These are phyloP conservation scores for Trichoderma atroviride DNA, from an alignment of 2,329 filamentous ascomycete genomes.

Conservation along the genomic window DNA sequence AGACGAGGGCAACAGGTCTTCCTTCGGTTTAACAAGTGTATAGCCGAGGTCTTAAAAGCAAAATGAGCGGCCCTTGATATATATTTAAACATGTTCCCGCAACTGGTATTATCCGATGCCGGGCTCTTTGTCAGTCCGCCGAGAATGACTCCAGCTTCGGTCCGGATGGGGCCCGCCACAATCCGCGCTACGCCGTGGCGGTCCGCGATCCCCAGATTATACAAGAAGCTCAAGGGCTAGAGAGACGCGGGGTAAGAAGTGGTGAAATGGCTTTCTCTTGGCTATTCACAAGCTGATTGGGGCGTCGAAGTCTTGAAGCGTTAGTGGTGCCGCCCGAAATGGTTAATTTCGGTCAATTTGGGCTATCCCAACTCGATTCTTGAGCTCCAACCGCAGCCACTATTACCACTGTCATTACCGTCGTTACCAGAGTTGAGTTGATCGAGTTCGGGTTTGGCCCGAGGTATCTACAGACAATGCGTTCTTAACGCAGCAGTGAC, in stretches of 20 bases:
- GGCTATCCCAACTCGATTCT: neutral
- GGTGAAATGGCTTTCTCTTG: neutral
- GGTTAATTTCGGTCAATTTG: conserved; percentile 15
- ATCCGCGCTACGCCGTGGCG: conserved; percentile 7
- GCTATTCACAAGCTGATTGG: neutral
- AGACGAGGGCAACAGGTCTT: neutral
- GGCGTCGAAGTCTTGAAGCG: neutral
- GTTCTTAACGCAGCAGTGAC: no score
- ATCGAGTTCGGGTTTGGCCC: neutral
- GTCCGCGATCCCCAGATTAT: conserved; percentile 23
- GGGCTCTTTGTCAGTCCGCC: neutral
- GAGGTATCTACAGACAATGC: no score
- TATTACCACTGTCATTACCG: neutral
- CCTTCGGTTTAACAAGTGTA: conserved; percentile 6
- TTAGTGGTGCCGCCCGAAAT: neutral
- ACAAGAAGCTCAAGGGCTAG: conserved; percentile 4
- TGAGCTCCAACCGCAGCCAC: neutral
- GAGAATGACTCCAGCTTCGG: conserved; percentile 4
- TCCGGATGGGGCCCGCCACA: conserved; percentile 9
- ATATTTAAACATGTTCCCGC: neutral
- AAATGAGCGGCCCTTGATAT: neutral
- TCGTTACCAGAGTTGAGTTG: neutral
- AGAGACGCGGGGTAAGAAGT: conserved; percentile 8
- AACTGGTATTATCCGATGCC: conserved; percentile 1
- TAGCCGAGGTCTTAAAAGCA: conserved; percentile 17